Evolutionary conservation across 2,329 filamentous ascomycete genomes (phyloP), one percentile per base, ranked within the genome.

Genomic region (Trichoderma endophyticum): DNA sequence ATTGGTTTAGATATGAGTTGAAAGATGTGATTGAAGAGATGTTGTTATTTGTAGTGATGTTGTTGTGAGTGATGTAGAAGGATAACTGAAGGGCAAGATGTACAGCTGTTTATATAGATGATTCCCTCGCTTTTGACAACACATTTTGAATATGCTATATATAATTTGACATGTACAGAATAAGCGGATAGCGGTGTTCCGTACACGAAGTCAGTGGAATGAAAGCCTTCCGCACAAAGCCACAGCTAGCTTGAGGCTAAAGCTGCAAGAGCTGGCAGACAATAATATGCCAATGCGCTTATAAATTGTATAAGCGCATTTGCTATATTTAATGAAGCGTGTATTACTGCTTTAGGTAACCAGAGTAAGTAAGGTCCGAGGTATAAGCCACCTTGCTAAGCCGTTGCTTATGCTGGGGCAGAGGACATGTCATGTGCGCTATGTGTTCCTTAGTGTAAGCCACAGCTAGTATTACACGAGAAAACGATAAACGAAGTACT

Each of bases 241-340:
- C 51, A 74, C 73, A 70, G 78, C 77, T 59, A 78, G 73, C 21
- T 39, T 60, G 71, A 78, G 77, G 43, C 57, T 73, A 30, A 77
- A 56, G 34, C 56, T 69, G 62, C 75, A n/a, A 51, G 2, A 51
- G 39, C 7, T 43, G 39, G 15, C 65, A 7, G 71, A 74, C n/a
- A 64, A 63, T 43, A 63, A 63, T 43, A n/a, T 43, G 60, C 34
- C 34, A 43, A 18, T 63, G 34, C 39, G 60, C 60, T 63, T 26
- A 65, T 54, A 24, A 24, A 54, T 12, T 54, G 9, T 11, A 54
- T 54, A 54, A 54, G 9, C 30, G 12, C 43, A 24, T 30, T 36
- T 14, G 43, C 63, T 26, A 34, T 56, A 48, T 66, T 15, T 21
- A 32, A 15, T 54, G 43, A 66, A 54, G 32, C 26, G 14, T 66